These are phyloP conservation scores for Wilhelminamyces savonicus DNA, from an alignment of 805 yeast genomes.

Conservation along the genomic window DNA sequence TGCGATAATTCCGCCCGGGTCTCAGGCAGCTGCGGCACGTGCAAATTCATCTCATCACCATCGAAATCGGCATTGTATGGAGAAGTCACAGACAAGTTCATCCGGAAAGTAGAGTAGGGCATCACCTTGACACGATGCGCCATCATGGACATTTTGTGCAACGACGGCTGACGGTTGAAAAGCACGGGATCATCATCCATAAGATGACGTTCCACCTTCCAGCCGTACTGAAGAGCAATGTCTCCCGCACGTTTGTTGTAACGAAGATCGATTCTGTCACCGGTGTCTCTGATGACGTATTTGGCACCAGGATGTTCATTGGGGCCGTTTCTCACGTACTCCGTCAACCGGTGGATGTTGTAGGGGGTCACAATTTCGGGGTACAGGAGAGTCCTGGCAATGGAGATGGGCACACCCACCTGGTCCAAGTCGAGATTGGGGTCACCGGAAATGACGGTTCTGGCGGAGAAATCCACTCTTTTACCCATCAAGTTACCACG, in stretches of 20 bases:
- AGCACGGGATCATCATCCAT: constrained; percentile 97
- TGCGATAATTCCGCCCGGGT: constrained; percentile 94
- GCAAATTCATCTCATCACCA: constrained; percentile 99
- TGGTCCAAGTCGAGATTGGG: constrained; percentile 96
- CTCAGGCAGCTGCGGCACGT: constrained; percentile 97
- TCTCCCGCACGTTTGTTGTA: constrained; percentile 98
- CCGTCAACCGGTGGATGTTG: constrained; percentile 89
- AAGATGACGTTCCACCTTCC: constrained; percentile 98
- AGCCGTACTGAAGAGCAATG: constrained; percentile 94
- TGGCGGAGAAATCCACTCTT: constrained; percentile 98
- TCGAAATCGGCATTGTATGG: constrained; percentile 99
- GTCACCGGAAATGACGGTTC: constrained; percentile 99
- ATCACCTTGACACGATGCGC: constrained; percentile 96
- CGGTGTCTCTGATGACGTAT: constrained; percentile 95
- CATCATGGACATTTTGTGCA: constrained; percentile 99
- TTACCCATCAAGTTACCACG: constrained; percentile 99
- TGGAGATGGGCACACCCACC: constrained; percentile 97
- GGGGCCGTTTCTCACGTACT: constrained; percentile 94
- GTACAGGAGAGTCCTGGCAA: constrained; percentile 90
- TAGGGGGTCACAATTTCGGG: constrained; percentile 98
- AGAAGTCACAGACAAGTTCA: constrained; percentile 93
- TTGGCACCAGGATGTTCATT: constrained; percentile 99
- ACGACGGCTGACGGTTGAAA: constrained; percentile 98
- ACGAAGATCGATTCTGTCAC: constrained; percentile 96
- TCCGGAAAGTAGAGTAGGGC: constrained; percentile 97